Conservation (phyloP, 805 yeast genomes). For the Cyberlindnera euphorbiiphila region DNA sequence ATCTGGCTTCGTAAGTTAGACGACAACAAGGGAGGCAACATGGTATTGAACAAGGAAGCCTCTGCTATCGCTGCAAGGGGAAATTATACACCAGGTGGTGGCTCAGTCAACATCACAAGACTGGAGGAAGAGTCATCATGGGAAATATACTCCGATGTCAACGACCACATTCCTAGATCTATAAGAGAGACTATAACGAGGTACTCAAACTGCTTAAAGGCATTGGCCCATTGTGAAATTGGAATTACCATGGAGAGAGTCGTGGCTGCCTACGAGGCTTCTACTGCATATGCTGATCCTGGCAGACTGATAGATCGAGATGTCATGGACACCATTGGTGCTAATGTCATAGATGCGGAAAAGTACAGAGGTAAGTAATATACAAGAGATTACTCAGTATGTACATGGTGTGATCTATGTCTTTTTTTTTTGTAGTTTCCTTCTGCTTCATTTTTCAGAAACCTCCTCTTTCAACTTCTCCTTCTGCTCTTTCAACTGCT, state of each 20-base stretch:
- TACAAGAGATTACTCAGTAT: too few species aligned
- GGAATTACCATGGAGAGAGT: slow-evolving; percentile 84
- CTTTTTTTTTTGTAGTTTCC: too few species aligned
- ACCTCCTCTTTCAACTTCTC: slow-evolving; percentile 3
- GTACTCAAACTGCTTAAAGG: slow-evolving; percentile 78
- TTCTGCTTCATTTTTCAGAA: too few species aligned
- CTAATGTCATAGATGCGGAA: slow-evolving; percentile 65
- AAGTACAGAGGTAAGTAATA: slow-evolving; percentile 60
- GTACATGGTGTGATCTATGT: too few species aligned
- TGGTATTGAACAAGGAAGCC: slow-evolving; percentile 32
- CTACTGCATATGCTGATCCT: slow-evolving; percentile 67
- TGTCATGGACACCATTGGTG: slow-evolving; percentile 67
- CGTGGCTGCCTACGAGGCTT: slow-evolving; percentile 81
- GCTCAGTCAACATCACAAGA: slow-evolving; percentile 70
- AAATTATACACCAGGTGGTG: slow-evolving; percentile 51
- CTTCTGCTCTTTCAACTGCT: slow-evolving; percentile 7
- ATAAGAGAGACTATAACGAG: slow-evolving; percentile 74
- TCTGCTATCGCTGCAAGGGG: slow-evolving; percentile 28
- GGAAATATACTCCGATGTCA: slow-evolving; percentile 91
- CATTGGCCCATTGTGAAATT: slow-evolving; percentile 77
- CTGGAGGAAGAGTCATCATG: slow-evolving; percentile 90
- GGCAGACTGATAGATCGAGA: slow-evolving; percentile 73
- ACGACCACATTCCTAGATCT: slow-evolving; percentile 62
- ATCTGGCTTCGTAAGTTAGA: slow-evolving; percentile 83
- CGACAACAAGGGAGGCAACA: slow-evolving; percentile 19